These are phyloP conservation scores for Ganoderma lingzhi DNA, from an alignment of 1,284 basidiomycete species.

Conservation along the genomic window DNA sequence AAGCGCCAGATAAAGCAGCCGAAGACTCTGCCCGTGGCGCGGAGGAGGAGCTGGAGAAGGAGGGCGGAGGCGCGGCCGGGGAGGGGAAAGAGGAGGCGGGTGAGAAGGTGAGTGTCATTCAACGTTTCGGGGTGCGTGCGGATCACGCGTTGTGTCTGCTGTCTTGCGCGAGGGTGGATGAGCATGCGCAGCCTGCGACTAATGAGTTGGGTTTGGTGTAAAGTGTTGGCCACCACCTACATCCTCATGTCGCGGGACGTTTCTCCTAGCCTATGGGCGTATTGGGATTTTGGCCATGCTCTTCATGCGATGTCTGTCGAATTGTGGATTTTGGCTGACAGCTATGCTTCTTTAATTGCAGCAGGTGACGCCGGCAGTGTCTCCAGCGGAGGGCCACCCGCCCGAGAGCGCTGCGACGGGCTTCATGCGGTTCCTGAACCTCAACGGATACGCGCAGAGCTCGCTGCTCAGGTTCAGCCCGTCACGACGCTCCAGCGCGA, in stretches of 20 bases:
- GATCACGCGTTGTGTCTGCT: not conserved
- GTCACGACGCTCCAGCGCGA: constrained; percentile 35
- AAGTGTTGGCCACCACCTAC: not conserved
- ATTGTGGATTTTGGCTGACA: constrained; percentile 24
- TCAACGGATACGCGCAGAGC: constrained; percentile 53
- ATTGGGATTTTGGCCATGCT: too few relatives aligned
- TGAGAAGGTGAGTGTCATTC: constrained; percentile 38
- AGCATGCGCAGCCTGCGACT: not conserved
- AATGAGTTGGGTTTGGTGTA: not conserved
- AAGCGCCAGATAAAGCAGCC: constrained; percentile 42
- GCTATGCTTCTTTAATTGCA: constrained; percentile 17
- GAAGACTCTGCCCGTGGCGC: constrained; percentile 32
- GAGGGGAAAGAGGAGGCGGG: constrained; percentile 38
- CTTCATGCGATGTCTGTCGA: constrained; percentile 24
- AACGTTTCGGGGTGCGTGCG: constrained; percentile 1
- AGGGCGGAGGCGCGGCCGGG: constrained; percentile 39
- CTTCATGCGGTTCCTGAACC: constrained; percentile 53
- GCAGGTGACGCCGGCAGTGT: constrained; percentile 27
- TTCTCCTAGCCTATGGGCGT: too few relatives aligned
- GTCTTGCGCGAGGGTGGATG: not conserved
- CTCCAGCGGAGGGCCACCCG: constrained; percentile 33
- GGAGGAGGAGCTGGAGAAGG: constrained; percentile 42
- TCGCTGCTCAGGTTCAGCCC: constrained; percentile 50
- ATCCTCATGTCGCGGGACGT: too few relatives aligned
- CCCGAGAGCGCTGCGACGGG: constrained; percentile 42